phyloP scores from a whole-genome alignment of 2,329 filamentous ascomycete species.

The Aspergillus sp. region DNA sequence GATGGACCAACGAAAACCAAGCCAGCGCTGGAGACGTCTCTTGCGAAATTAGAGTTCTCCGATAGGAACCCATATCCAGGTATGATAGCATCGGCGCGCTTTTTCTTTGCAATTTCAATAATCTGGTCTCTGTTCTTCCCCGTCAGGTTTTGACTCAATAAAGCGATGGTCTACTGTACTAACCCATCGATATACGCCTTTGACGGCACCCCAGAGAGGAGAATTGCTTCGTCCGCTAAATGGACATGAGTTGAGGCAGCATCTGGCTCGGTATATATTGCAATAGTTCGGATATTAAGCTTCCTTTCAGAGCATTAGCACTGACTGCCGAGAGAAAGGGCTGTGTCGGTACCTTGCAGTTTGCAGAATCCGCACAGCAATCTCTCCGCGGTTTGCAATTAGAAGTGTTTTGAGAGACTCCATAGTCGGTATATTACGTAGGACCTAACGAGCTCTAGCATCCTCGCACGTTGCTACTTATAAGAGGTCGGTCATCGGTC shows the following conservation, averaged over 20 bases:
- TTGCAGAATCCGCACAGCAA: slow-evolving; percentile 54
- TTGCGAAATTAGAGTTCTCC: slow-evolving; percentile 35
- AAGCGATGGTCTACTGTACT: neutral
- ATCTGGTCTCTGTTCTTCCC: slow-evolving; percentile 15
- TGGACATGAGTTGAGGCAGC: slow-evolving; percentile 55
- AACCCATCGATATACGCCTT: slow-evolving; percentile 52
- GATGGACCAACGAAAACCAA: slow-evolving; percentile 35
- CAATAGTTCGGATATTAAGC: slow-evolving; percentile 53
- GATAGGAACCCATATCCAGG: slow-evolving; percentile 39
- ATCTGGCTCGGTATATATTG: slow-evolving; percentile 60
- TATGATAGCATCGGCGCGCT: slow-evolving; percentile 28
- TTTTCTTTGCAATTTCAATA: slow-evolving; percentile 23
- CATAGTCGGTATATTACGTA: slow-evolving; percentile 22
- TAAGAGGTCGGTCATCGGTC: neutral
- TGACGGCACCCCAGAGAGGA: slow-evolving; percentile 49
- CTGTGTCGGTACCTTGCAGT: slow-evolving; percentile 43
- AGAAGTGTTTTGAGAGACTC: slow-evolving; percentile 52
- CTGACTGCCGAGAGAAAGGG: neutral
- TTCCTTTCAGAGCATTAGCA: slow-evolving; percentile 20
- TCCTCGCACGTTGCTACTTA: neutral
- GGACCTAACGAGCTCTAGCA: neutral
- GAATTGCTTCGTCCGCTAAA: slow-evolving; percentile 53
- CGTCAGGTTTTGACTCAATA: neutral
- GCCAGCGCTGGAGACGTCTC: slow-evolving; percentile 26
- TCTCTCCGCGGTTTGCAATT: slow-evolving; percentile 62